These are phyloP conservation scores for Trapa bicornis DNA, from an alignment of 345 rosid species.

Conservation along the genomic window DNA sequence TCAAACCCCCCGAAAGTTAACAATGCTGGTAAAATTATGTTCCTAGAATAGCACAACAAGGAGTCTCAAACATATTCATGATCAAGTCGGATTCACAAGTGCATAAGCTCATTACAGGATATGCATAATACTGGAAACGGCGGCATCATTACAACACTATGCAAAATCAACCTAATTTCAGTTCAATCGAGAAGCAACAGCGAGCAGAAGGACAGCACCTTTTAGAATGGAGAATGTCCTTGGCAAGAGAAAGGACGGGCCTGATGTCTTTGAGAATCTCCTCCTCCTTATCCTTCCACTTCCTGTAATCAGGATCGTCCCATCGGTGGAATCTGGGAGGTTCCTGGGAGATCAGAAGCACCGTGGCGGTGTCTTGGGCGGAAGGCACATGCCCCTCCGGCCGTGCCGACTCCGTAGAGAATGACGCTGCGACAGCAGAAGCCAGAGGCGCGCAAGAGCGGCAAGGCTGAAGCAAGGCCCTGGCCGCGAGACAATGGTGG, in stretches of 20 bases:
- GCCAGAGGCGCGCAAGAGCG: constrained; percentile 20
- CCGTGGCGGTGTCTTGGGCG: constrained; percentile 15
- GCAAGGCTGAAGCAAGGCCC: constrained; percentile 21
- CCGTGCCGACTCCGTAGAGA: constrained; percentile 22
- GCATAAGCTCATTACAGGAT: background rate
- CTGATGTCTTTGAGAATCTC: constrained; percentile 57
- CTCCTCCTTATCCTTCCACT: constrained; percentile 65
- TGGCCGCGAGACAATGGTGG: constrained; percentile 17
- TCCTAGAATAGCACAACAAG: background rate
- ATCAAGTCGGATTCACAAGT: background rate
- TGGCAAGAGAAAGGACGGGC: constrained; percentile 39
- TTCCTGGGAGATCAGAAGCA: constrained; percentile 17
- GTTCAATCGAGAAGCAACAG: background rate
- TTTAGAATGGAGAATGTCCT: constrained; percentile 66
- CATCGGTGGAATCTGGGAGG: constrained; percentile 24
- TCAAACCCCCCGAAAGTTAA: background rate
- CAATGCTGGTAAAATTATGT: background rate
- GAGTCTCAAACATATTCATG: background rate
- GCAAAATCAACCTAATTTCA: background rate
- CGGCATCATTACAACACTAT: background rate
- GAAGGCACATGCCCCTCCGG: constrained; percentile 26
- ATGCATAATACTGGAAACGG: background rate
- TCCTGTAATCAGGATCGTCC: constrained; percentile 63
- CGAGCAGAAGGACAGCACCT: constrained; percentile 22
- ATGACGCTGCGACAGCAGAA: constrained; percentile 1